phyloP scores from a whole-genome alignment of 345 rosid species.

The Eucalyptus cloeziana region DNA sequence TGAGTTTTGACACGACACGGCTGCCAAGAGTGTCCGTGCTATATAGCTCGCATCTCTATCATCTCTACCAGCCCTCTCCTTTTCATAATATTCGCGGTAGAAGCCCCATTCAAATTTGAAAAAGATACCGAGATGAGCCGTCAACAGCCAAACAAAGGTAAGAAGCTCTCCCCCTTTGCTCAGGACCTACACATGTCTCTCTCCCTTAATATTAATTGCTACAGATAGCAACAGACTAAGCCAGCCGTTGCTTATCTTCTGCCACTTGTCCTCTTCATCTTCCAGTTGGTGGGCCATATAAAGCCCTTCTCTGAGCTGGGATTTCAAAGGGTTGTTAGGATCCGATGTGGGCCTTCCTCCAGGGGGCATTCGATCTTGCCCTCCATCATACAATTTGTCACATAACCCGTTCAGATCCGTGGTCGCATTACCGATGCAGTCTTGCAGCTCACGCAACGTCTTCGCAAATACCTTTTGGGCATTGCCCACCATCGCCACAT shows the following conservation, averaged over 20 bases:
- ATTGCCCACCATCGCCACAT: accelerated
- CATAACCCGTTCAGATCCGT: background rate
- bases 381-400: background rate
- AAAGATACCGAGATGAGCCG: background rate
- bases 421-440: accelerated
- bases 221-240: accelerated
- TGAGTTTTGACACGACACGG: too few relatives aligned
- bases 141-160: background rate
- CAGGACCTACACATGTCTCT: background rate
- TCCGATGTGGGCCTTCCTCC: too few relatives aligned
- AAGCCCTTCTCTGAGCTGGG: accelerated
- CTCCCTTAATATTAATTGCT: accelerated
- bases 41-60: too few relatives aligned
- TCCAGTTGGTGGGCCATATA: accelerated
- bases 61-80: accelerated
- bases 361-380: accelerated
- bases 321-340: accelerated
- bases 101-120: accelerated
- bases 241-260: accelerated
- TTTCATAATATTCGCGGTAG: background rate
- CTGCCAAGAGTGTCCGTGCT: too few relatives aligned
- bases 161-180: background rate
- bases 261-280: accelerated
- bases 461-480: accelerated
- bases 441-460: background rate